Conservation (phyloP, 2,329 filamentous ascomycete species). For the Mycosphaerella sp. region DNA sequence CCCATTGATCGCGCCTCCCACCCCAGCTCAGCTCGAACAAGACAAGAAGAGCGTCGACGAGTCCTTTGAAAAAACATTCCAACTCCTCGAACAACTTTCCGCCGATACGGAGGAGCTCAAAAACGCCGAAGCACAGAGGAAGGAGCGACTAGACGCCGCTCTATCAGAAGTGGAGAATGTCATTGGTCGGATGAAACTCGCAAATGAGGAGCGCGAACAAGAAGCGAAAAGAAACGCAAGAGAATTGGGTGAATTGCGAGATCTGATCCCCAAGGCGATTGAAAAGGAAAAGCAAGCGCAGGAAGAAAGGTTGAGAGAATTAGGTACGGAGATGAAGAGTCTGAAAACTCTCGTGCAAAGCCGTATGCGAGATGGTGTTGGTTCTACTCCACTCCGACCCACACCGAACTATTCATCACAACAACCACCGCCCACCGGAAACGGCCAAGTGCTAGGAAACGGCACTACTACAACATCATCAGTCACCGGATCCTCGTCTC, state of each 20-base stretch:
- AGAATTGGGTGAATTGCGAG: conserved; percentile 75
- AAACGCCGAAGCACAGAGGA: conserved; percentile 74
- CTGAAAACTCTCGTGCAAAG: conserved; percentile 78
- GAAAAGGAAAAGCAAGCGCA: conserved; percentile 79
- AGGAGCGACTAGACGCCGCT: conserved; percentile 73
- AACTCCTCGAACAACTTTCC: conserved; percentile 82
- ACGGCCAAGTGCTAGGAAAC: conserved; percentile 22
- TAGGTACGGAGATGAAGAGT: conserved; percentile 82
- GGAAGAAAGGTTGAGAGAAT: conserved; percentile 73
- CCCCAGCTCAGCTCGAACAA: conserved; percentile 84
- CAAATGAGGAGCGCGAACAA: conserved; percentile 75
- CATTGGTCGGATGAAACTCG: conserved; percentile 71
- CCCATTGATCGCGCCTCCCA: conserved; percentile 86
- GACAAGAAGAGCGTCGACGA: conserved; percentile 92
- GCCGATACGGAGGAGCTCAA: conserved; percentile 88
- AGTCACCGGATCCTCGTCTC: conserved; percentile 12
- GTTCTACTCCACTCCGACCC: conserved; percentile 9
- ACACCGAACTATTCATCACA: conserved; percentile 23
- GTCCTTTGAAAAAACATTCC: conserved; percentile 86
- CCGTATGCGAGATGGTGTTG: conserved; percentile 41
- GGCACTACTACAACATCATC: conserved; percentile 8
- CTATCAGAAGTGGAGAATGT: conserved; percentile 79
- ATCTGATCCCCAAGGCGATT: conserved; percentile 80
- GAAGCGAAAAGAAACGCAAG: conserved; percentile 81
- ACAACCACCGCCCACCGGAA: conserved; percentile 1